phyloP scores from a whole-genome alignment of 75 land plant species.

The Picea glauca region DNA sequence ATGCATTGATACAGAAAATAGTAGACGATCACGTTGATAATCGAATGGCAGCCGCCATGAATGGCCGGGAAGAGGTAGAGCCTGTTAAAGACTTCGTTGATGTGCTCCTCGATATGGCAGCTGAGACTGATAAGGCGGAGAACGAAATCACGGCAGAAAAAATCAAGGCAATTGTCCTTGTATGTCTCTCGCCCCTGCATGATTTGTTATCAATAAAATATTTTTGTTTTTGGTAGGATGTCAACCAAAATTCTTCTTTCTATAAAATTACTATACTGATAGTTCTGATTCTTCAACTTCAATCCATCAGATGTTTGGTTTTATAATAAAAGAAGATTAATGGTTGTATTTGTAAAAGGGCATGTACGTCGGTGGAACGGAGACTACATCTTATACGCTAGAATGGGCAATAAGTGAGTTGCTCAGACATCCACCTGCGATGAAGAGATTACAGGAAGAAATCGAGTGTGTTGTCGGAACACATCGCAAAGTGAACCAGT shows the following conservation, averaged over 20 bases:
- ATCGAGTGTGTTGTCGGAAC: slow-evolving; percentile 2
- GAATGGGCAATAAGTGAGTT: slow-evolving; percentile 13
- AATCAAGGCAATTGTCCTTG: not conserved
- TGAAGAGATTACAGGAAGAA: slow-evolving; percentile 4
- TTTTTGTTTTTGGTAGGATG: not conserved
- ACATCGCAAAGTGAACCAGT: slow-evolving; percentile 2
- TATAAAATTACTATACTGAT: not conserved
- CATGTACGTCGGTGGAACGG: slow-evolving; percentile 5
- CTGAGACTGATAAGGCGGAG: not conserved
- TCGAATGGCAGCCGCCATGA: not conserved
- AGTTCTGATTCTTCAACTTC: not conserved
- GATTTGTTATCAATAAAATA: not conserved
- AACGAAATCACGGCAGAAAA: not conserved
- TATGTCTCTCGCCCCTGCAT: not conserved
- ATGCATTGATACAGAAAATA: slow-evolving; percentile 19
- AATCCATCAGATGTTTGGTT: not conserved
- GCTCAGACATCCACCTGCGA: not conserved
- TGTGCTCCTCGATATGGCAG: not conserved
- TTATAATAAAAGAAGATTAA: not conserved
- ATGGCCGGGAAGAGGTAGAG: not conserved
- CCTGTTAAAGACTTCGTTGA: not conserved
- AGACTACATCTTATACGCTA: not conserved
- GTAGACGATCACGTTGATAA: slow-evolving; percentile 15
- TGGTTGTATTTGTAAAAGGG: not conserved
- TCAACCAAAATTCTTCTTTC: not conserved